Base-by-base conservation (phyloP, 2,329 filamentous ascomycete genomes). In the Xylaria sp. region DNA sequence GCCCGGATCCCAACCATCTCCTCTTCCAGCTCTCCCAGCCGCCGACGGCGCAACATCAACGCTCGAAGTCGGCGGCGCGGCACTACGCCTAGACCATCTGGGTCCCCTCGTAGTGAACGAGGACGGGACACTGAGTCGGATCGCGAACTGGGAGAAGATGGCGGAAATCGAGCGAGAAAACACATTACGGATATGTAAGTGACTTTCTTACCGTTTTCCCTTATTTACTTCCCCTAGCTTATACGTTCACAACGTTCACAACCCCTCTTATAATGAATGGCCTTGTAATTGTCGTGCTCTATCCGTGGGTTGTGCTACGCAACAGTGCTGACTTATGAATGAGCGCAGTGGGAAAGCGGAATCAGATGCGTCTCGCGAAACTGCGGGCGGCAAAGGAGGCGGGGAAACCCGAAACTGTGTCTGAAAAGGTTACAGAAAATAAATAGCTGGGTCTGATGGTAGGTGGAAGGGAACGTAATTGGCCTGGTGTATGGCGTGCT, bases 111-210 rank as follows among this genome's bases (percentile, higher is more conserved):
- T 94, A 1, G 89, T 94, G 63, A 91, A 93, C 77, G 82, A 83
- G 68, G 90, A 94, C 78, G 92, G 92, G 23, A 89, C 89, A 9
- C 78, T 93, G 72, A 89, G 89, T 65, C 85, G 91, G 39, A 91
- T 94, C 73, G 80, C 85, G 41, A 94, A 94, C 78, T 94, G 91
- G 91, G 83, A 81, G 9, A 82, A 89, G 71, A 93, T 94, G 91
- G 86, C 86, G 2, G 87, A 88, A 30, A 83, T 88, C 7, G 91
- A 94, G 83, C 84, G 83, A 77, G 80, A 86, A 76, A 91, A 89
- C 74, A 92, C 91, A 43, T 71, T 93, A 76, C 83, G 90, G 58
- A 81, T 94, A 50, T 15, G 70, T 70, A 43, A 67, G 69, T 60
- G 5, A 10, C 23, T 43, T 34, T 28, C 30, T 30, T 9, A 43